A percentile compares a stretch with the other conserved stretches of the same genome.
phyloP scores from a whole-genome alignment of 2,329 filamentous ascomycete species.

The Chaetoscypha palmicola region DNA sequence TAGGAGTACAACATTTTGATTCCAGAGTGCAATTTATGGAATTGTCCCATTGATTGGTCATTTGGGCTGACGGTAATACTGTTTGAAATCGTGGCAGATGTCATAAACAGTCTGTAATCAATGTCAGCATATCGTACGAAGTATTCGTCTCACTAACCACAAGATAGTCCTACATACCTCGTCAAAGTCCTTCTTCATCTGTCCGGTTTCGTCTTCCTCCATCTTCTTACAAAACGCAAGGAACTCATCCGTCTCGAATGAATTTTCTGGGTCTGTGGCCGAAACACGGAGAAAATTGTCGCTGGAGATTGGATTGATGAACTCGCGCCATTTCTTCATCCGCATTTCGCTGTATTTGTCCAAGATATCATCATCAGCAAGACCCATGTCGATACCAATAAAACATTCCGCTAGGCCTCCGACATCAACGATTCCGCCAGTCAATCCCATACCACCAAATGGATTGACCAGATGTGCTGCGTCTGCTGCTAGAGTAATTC shows the following conservation, averaged over 20 bases:
- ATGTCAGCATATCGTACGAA: no score
- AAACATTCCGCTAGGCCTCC: conserved; percentile 55
- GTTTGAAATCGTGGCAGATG: conserved; percentile 6
- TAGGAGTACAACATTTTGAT: no score
- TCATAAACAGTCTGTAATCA: conserved; percentile 2
- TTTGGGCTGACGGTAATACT: conserved; percentile 4
- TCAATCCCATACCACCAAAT: conserved; percentile 50
- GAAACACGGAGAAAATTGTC: conserved; percentile 34
- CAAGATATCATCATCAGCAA: conserved; percentile 32
- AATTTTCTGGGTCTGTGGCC: conserved; percentile 32
- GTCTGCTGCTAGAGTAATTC: conserved; percentile 41
- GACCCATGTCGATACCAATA: conserved; percentile 31
- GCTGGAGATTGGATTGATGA: conserved; percentile 35
- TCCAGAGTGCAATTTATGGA: no score
- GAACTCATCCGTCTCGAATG: conserved; percentile 32
- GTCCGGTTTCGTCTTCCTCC: conserved; percentile 1
- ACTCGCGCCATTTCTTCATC: conserved; percentile 31
- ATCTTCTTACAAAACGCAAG: conserved; percentile 15
- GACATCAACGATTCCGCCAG: conserved; percentile 57
- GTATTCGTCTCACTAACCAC: no score
- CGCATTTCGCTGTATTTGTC: conserved; percentile 35
- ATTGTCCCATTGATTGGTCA: no score
- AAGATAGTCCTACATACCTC: no score
- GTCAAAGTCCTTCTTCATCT: conserved; percentile 5
- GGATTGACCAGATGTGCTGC: conserved; percentile 44